Evolutionary conservation across 345 rosid species (phyloP), one percentile per base, ranked within the genome.

Genomic region (Aquilaria sinensis): DNA sequence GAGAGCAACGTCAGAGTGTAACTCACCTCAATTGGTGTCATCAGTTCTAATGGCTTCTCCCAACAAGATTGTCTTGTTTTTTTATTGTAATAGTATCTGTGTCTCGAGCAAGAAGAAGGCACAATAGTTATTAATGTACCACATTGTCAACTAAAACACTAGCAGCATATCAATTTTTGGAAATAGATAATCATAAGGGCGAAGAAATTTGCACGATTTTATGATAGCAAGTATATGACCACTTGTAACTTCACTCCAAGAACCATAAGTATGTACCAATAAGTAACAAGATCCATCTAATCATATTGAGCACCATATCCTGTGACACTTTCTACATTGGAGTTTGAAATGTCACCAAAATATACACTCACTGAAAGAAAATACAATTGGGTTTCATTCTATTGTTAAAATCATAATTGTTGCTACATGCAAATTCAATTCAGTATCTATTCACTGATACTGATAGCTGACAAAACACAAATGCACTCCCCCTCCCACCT

Each of bases 41-140:
- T 88, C 81, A 94, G 75, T 68, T 90, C 97, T 56, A 76, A 66
- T 61, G 99, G 99, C 82, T 90, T 94, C 77, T 86, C 95, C 99
- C 99, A 94, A 59, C 83, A 82, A 57, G 97, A 90, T 76, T 71
- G 80, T 60, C 80, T 81, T 51, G 93, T 82, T 80, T 67, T 85
- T 83, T 79, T 90, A 77, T 94, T 94, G 79, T 77, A 86, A 77
- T 90, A 94, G 80, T 83, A 94, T 60, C 99, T 94, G 77, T 23
- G 70, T 2, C 71, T 56, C 48, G 69, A 16, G 69, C 23, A 23
- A 78, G 29, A 37, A 10, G 47, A 51, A 37, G 33, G 1, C 31
- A 15, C 43, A 30, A 58, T 9, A 43, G 31, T 64, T n/a, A 49
- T 57, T 50, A 41, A 51, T 58, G 41, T 52, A 60, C 4, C 29